Conservation (phyloP, 345 rosid genomes). For the Acer saccharum region DNA sequence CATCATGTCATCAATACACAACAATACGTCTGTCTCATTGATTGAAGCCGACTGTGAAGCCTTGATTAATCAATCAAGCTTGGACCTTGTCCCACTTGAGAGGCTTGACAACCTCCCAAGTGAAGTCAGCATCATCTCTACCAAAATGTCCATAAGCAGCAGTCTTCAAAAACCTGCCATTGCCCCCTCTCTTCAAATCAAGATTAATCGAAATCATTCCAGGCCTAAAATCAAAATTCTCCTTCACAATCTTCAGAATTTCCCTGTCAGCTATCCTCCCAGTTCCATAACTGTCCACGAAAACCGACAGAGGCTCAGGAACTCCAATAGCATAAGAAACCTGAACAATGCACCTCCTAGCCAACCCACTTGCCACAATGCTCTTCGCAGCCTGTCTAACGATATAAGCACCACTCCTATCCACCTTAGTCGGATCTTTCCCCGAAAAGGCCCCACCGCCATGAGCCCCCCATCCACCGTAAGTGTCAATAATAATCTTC, state of each 20-base stretch:
- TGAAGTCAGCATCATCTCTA: slow-evolving; percentile 47
- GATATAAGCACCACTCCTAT: slow-evolving; percentile 49
- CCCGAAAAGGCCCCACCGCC: slow-evolving; percentile 55
- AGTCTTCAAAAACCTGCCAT: slow-evolving; percentile 44
- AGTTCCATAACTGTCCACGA: slow-evolving; percentile 42
- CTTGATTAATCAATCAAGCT: not conserved
- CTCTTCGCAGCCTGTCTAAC: slow-evolving; percentile 52
- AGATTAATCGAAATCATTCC: slow-evolving; percentile 46
- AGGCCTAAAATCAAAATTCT: slow-evolving; percentile 51
- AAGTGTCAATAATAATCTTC: slow-evolving; percentile 50
- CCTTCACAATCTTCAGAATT: slow-evolving; percentile 46
- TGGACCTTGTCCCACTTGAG: slow-evolving; percentile 38
- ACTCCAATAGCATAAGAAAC: slow-evolving; percentile 56
- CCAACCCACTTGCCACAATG: slow-evolving; percentile 45
- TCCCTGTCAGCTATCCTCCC: slow-evolving; percentile 49
- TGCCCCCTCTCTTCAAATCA: slow-evolving; percentile 50
- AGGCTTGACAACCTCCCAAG: slow-evolving; percentile 56
- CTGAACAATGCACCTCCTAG: slow-evolving; percentile 47
- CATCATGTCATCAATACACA: no score
- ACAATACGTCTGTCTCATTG: no score
- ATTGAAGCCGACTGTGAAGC: no score
- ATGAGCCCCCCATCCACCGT: slow-evolving; percentile 50
- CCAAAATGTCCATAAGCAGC: slow-evolving; percentile 53
- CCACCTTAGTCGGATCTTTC: slow-evolving; percentile 47
- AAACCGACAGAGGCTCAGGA: slow-evolving; percentile 45